Percentiles rank a stretch among this genome's conserved stretches.
Evolutionary conservation across 257 asterid species (phyloP).

Genomic region (Scutellaria barbata): DNA sequence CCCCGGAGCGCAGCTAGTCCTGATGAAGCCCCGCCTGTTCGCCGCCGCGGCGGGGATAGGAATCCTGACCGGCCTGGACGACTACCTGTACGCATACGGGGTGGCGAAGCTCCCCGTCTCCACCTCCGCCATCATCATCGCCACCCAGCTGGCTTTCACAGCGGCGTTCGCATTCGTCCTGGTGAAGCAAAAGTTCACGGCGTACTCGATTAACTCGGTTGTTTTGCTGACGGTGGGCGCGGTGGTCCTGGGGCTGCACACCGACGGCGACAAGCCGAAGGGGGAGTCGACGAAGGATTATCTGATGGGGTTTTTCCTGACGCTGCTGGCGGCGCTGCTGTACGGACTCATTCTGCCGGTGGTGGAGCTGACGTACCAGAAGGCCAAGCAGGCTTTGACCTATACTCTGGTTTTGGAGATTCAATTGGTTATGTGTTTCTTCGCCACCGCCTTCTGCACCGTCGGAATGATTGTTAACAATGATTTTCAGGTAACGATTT

Average conservation of each 20-base stretch:
- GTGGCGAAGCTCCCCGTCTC: conserved; percentile 52
- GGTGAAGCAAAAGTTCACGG: conserved; percentile 51
- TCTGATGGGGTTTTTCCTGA: conserved; percentile 42
- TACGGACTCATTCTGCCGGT: conserved; percentile 48
- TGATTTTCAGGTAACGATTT: conserved; percentile 45
- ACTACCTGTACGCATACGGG: conserved; percentile 52
- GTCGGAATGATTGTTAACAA: conserved; percentile 49
- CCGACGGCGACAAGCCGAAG: conserved; percentile 46
- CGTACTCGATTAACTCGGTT: conserved; percentile 49
- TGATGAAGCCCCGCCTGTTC: conserved; percentile 41
- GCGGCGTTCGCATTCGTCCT: conserved; percentile 47
- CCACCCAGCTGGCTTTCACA: conserved; percentile 56
- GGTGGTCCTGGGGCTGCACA: conserved; percentile 46
- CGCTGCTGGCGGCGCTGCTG: conserved; percentile 51
- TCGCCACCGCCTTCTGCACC: conserved; percentile 45
- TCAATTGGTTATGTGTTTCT: conserved; percentile 48
- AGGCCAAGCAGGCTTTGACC: conserved; percentile 35
- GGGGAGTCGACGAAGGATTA: conserved; percentile 48
- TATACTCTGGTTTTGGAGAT: conserved; percentile 45
- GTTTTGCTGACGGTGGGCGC: conserved; percentile 50
- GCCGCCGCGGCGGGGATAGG: conserved; percentile 43
- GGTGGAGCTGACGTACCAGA: conserved; percentile 47
- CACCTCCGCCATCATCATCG: conserved; percentile 45
- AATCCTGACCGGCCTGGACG: conserved; percentile 43
- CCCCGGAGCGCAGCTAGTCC: conserved; percentile 4